A percentile compares a stretch with the other conserved stretches of the same genome.
These are phyloP conservation scores for Podospora sp. DNA, from an alignment of 495 filamentous ascomycete species.

Conservation along the genomic window DNA sequence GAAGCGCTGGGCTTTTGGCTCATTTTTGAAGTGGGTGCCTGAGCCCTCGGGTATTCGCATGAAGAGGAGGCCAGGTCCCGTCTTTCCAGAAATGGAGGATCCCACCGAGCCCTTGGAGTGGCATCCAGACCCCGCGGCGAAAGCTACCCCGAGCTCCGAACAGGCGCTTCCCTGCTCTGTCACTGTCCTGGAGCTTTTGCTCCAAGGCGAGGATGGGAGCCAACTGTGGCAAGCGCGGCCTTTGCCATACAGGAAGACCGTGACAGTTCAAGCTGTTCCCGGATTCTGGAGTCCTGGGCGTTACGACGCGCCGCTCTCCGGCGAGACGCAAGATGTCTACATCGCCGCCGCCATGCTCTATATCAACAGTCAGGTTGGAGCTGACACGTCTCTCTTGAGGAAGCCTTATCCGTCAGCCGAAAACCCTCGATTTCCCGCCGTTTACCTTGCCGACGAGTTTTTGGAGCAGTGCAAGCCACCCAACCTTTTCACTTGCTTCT, in stretches of 20 bases:
- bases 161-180: neutral
- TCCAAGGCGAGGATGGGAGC: neutral
- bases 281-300: neutral
- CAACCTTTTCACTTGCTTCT: neutral
- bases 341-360: slow-evolving; percentile 15
- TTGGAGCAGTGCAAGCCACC: slow-evolving; percentile 15
- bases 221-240: neutral
- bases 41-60: neutral
- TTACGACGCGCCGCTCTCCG: slow-evolving; percentile 1
- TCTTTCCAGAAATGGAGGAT: slow-evolving; percentile 18
- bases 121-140: slow-evolving; percentile 22
- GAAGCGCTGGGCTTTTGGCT: slow-evolving; percentile 3
- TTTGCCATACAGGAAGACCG: neutral
- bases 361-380: slow-evolving; percentile 21
- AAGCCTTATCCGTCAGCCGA: slow-evolving; percentile 26
- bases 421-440: slow-evolving; percentile 26
- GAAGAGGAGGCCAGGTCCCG: neutral
- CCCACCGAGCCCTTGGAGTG: slow-evolving; percentile 22
- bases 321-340: slow-evolving; percentile 14
- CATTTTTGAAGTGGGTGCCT: neutral
- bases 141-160: neutral
- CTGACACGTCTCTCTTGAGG: slow-evolving; percentile 19
- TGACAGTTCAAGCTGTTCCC: neutral
- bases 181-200: neutral
- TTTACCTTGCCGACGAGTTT: slow-evolving; percentile 31